Conservation (phyloP, 805 yeast genomes). For the Ogataea degrootiae region DNA sequence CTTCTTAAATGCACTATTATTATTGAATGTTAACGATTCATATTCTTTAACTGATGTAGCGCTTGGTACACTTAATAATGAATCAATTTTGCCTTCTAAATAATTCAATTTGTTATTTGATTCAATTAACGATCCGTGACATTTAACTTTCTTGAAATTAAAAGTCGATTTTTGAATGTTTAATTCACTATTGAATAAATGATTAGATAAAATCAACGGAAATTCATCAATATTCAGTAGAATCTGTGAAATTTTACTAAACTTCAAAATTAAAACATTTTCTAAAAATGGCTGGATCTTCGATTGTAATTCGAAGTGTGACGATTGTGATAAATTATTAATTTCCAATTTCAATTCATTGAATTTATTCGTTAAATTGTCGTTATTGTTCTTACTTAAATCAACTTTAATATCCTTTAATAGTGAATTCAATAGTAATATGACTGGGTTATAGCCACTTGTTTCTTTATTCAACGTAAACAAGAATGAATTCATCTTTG, state of each 20-base stretch:
- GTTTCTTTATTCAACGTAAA: conserved; percentile 26
- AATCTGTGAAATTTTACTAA: conserved; percentile 27
- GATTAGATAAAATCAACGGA: conserved; percentile 25
- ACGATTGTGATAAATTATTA: conserved; percentile 28
- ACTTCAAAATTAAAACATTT: conserved; percentile 21
- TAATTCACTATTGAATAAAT: conserved; percentile 22
- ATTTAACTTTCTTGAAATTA: conserved; percentile 19
- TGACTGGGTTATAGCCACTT: conserved; percentile 26
- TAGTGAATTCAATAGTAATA: conserved; percentile 21
- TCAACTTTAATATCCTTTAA: conserved; percentile 21
- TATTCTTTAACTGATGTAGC: background rate
- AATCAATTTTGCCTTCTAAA: conserved; percentile 29
- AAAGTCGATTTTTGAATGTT: conserved; percentile 22
- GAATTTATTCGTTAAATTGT: conserved; percentile 8
- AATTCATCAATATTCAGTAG: conserved; percentile 31
- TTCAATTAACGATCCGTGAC: conserved; percentile 28
- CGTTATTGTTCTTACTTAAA: conserved; percentile 6
- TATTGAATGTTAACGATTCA: background rate
- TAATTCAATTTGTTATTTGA: conserved; percentile 24
- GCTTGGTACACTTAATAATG: conserved; percentile 1
- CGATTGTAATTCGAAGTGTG: conserved; percentile 33
- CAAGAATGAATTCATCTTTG: conserved; percentile 24
- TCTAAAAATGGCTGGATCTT: conserved; percentile 28
- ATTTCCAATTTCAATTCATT: conserved; percentile 18
- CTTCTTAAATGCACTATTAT: conserved; percentile 11